A percentile compares a stretch with the other conserved stretches of the same genome.
Conservation (phyloP, 2,329 filamentous ascomycete species). For the Samsoniella hepiali region DNA sequence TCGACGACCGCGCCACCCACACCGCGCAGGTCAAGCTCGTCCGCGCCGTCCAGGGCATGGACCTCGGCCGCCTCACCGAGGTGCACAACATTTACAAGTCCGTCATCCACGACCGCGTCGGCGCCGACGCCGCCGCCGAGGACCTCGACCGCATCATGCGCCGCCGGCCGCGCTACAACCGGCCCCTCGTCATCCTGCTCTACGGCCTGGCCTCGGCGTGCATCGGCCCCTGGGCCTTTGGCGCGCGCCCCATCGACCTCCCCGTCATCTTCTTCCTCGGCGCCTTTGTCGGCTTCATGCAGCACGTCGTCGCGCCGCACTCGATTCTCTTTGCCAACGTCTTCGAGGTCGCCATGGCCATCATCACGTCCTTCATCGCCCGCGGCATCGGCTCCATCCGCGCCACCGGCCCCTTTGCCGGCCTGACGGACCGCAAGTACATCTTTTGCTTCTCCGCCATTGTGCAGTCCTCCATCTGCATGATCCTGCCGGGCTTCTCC, state of each 20-base stretch:
- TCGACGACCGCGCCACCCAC: slow-evolving; percentile 15
- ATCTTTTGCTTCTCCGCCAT: slow-evolving; percentile 14
- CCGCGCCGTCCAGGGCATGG: slow-evolving; percentile 13
- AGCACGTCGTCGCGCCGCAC: slow-evolving; percentile 9
- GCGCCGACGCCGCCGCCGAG: slow-evolving; percentile 14
- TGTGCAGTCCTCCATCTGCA: slow-evolving; percentile 15
- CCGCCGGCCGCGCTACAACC: slow-evolving; percentile 6
- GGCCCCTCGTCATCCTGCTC: slow-evolving; percentile 11
- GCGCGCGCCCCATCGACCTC: slow-evolving; percentile 9
- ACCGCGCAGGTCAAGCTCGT: slow-evolving; percentile 16
- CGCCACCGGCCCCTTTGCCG: slow-evolving; percentile 2
- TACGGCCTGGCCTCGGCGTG: slow-evolving; percentile 10
- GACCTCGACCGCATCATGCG: slow-evolving; percentile 12
- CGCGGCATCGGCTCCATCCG: slow-evolving; percentile 9
- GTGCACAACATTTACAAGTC: slow-evolving; percentile 16
- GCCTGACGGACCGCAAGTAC: background rate
- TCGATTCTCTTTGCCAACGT: slow-evolving; percentile 16
- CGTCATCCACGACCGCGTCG: slow-evolving; percentile 10
- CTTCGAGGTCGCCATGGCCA: slow-evolving; percentile 15
- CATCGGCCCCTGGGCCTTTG: slow-evolving; percentile 15
- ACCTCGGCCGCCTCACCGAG: slow-evolving; percentile 11
- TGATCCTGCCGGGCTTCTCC: slow-evolving; percentile 29
- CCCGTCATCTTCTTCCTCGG: slow-evolving; percentile 16
- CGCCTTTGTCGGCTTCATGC: slow-evolving; percentile 14
- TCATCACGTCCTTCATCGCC: slow-evolving; percentile 11